Evolutionary conservation across 306 rosid species (phyloP).

Genomic region (Medicago truncatula): MtrunA17r5.0-ANR NC_053048.1:48260501-48261000

Average conservation of each 20-base stretch:
- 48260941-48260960: neutral
- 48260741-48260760: conserved; percentile 12
- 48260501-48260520: conserved; percentile 87
- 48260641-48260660: conserved; percentile 55
- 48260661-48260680: conserved; percentile 2
- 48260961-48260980: too few relatives aligned
- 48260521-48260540: conserved; percentile 59
- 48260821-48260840: too few relatives aligned
- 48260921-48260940: conserved; percentile 11
- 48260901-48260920: neutral
- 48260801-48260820: too few relatives aligned
- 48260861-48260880: too few relatives aligned
- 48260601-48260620: conserved; percentile 86
- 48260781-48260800: too few relatives aligned
- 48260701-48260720: conserved; percentile 26
- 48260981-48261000: too few relatives aligned
- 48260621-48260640: conserved; percentile 65
- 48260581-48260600: conserved; percentile 66
- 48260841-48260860: too few relatives aligned
- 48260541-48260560: conserved; percentile 64
- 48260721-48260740: conserved; percentile 23
- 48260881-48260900: neutral
- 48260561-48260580: conserved; percentile 79
- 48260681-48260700: conserved; percentile 25
- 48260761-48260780: conserved; percentile 41